phyloP scores from a whole-genome alignment of 768 basidiomycete genomes.

The Imleria badia region DNA sequence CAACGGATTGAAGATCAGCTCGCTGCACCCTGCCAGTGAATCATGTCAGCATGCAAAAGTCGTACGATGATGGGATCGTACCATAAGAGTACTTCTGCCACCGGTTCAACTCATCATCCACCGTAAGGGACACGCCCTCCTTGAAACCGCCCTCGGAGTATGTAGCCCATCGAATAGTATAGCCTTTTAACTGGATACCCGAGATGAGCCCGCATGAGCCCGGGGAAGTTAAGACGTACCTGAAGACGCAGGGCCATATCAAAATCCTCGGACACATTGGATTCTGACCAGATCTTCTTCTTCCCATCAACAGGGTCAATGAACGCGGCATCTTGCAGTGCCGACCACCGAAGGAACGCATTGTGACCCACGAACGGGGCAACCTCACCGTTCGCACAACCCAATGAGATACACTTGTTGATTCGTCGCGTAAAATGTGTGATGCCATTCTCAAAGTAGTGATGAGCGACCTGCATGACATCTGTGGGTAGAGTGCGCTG shows the following conservation, averaged over 20 bases:
- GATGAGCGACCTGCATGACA: slow-evolving; percentile 87
- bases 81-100: slow-evolving; percentile 92
- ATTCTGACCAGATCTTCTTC: slow-evolving; percentile 75
- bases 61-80: slow-evolving; percentile 31
- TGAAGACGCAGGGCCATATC: slow-evolving; percentile 63
- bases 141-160: slow-evolving; percentile 88
- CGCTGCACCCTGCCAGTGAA: slow-evolving; percentile 23
- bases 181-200: slow-evolving; percentile 18
- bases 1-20: slow-evolving; percentile 85
- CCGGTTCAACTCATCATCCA: slow-evolving; percentile 89
- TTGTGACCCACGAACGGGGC: slow-evolving; percentile 84
- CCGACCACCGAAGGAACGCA: slow-evolving; percentile 88
- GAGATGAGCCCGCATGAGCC: not conserved
- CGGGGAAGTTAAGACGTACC: slow-evolving; percentile 12
- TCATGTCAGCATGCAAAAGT: slow-evolving; percentile 33
- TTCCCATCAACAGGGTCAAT: slow-evolving; percentile 50
- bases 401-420: slow-evolving; percentile 79
- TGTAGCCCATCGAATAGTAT: slow-evolving; percentile 61
- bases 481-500: slow-evolving; percentile 38
- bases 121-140: slow-evolving; percentile 91
- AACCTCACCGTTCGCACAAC: slow-evolving; percentile 76
- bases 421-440: slow-evolving; percentile 87
- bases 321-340: slow-evolving; percentile 83
- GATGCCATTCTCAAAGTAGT: slow-evolving; percentile 92
- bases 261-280: slow-evolving; percentile 70